Evolutionary conservation across 768 basidiomycete genomes (phyloP), one percentile per base, ranked within the genome.

Genomic region (Cystofilobasidium bisporidii): DNA sequence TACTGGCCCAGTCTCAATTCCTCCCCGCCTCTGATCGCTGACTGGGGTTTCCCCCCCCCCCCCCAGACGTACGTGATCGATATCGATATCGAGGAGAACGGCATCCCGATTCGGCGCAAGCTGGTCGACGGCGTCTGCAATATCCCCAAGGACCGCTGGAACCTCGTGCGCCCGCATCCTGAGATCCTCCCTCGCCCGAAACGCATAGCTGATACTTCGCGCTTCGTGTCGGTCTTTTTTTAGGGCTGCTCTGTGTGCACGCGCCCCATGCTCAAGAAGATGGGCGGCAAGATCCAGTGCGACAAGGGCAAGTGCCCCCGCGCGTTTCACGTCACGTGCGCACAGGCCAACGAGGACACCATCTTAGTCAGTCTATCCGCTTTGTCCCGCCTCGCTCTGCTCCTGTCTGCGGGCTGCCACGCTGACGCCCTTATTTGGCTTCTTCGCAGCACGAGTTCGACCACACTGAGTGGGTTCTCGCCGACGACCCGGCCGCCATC

Each of bases 291-390:
- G 70, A 76, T 96, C 30, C 93, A 97, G 74, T 97, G 93, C 75
- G 89, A 89, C 20, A 90, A 89, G 69, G 76, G 76, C 53, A 71
- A 73, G 10, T 33, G 64, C 58, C 56, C 58, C 28, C 59, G 88
- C 74, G 89, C 93, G 0, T 96, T 91, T 78, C 94, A 98, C 74
- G 87, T 96, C 33, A 87, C 86, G 3, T 99, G 96, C 76, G 94
- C 96, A 0, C 79, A 81, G 48, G 81, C 84, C 24, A 83, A 84
- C 70, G 72, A n/a, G 72, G 75, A 67, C 36, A 56, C 59, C 14
- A 24, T 61, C 8, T 61, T 69, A 5, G 50, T 26, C 11, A 62
- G 61, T 47, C n/a, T n/a, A n/a, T n/a, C n/a, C n/a, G n/a, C n/a
- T n/a, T n/a, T n/a, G n/a, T n/a, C n/a, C n/a, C n/a, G n/a, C n/a